Evolutionary conservation across 164 flowering plant genomes (phyloP), one percentile per base, ranked within the genome.

Genomic region (Umbellularia californica): DNA sequence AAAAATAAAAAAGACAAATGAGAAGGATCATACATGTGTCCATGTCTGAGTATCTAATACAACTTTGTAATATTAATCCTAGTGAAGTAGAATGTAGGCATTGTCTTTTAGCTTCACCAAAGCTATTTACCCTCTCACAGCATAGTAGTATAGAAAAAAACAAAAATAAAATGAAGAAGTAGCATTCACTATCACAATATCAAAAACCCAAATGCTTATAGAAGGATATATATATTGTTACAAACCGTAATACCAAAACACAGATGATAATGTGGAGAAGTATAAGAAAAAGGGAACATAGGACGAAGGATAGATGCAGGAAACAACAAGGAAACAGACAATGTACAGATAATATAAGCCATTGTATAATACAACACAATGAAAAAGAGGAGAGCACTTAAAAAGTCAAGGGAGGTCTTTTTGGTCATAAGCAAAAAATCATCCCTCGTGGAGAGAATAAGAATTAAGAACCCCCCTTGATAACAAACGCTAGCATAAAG

Each of bases 371-470:
- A 5, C 24, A 25, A 33, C 64, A 50, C 2, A 30, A 12, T 66
- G 3, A 24, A 67, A 75, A 72, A 74, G 79, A 81, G 66, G 41
- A 68, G 75, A 76, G 80, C 77, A 76, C 77, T 75, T 9, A 79
- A 55, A 41, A 55, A 80, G 80, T 79, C 75, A 76, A 78, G 76
- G 67, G 52, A 69, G 66, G 75, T 41, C 82, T 75, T 83, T 80
- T 75, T 77, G 79, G 81, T 78, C 78, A 76, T 77, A 78, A 77
- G 77, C 62, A 77, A 70, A 20, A 41, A 25, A 50, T 69, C 60
- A 35, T 41, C 52, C 73, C 76, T 72, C 71, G 77, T 78, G 73
- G 72, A 79, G 73, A 77, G 82, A 83, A 81, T 83, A 85, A 75
- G 76, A 74, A 81, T 55, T 55, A 20, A 55, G 17, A 15, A 15